phyloP scores from a whole-genome alignment of 371 early-diverging fungal species.

The Gilbertella persicaria region DNA sequence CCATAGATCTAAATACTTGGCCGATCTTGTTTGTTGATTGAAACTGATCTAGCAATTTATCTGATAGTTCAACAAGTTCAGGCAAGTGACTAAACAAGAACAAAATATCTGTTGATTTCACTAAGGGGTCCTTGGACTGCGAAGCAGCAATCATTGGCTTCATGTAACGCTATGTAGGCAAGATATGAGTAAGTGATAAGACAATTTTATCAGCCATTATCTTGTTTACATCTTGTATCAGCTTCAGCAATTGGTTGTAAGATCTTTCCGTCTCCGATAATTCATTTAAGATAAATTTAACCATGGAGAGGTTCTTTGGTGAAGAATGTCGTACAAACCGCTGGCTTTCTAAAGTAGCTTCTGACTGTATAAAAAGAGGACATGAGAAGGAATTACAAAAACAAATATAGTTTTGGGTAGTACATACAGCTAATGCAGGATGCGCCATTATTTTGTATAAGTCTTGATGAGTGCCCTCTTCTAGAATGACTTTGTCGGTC shows the following conservation, averaged over 20 bases:
- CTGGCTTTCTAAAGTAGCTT: constrained; percentile 18
- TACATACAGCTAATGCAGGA: constrained; percentile 12
- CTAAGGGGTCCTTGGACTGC: constrained; percentile 26
- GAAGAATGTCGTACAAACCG: constrained; percentile 22
- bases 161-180: constrained; percentile 32
- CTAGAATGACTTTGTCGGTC: background rate
- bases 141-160: constrained; percentile 36
- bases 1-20: constrained; percentile 25
- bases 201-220: background rate
- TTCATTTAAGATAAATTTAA: constrained; percentile 28
- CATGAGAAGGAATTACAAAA: background rate
- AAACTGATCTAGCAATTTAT: constrained; percentile 25
- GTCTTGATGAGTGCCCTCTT: constrained; percentile 2
- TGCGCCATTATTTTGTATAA: constrained; percentile 11
- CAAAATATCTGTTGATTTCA: constrained; percentile 37
- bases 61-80: constrained; percentile 34
- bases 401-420: background rate
- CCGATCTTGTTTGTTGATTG: constrained; percentile 28
- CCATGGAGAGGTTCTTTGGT: constrained; percentile 20
- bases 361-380: constrained; percentile 1
- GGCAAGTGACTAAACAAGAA: constrained; percentile 41
- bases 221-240: constrained; percentile 36
- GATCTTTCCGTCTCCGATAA: constrained; percentile 29
- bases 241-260: constrained; percentile 31
- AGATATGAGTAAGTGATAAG: background rate